Conservation (phyloP, 768 basidiomycete genomes). For the Harrya chromipes region DNA sequence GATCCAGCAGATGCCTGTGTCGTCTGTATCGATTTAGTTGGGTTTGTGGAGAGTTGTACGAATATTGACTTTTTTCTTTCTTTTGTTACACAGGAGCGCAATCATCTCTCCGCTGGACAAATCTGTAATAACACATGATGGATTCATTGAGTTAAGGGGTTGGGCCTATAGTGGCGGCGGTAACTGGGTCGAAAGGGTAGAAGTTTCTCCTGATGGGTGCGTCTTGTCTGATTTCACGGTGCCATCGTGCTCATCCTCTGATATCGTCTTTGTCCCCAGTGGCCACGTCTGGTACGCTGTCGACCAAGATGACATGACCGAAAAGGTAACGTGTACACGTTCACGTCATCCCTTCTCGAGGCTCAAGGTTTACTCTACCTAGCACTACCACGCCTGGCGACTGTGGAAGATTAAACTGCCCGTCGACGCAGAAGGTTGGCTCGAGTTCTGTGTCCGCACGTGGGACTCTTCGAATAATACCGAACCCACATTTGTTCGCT, state of each 20-base stretch:
- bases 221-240: neutral
- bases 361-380: neutral
- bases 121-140: conserved; percentile 46
- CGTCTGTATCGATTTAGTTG: conserved; percentile 34
- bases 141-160: conserved; percentile 41
- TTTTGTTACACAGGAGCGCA: conserved; percentile 6
- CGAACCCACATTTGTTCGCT: conserved; percentile 52
- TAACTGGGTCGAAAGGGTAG: conserved; percentile 56
- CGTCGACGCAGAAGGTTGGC: conserved; percentile 54
- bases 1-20: conserved; percentile 58
- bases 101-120: conserved; percentile 31
- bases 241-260: neutral
- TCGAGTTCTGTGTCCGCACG: conserved; percentile 52
- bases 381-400: conserved; percentile 56
- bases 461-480: conserved; percentile 62
- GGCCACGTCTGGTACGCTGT: conserved; percentile 18
- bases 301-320: conserved; percentile 14
- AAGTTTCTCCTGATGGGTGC: conserved; percentile 36
- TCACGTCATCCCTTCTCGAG: conserved; percentile 4
- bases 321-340: conserved; percentile 4
- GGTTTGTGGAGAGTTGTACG: neutral
- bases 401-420: conserved; percentile 51
- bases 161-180: conserved; percentile 48
- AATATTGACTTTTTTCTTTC: neutral
- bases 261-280: neutral